phyloP scores from a whole-genome alignment of 495 filamentous ascomycete species.

The Rostrohypoxylon terebratum region DNA sequence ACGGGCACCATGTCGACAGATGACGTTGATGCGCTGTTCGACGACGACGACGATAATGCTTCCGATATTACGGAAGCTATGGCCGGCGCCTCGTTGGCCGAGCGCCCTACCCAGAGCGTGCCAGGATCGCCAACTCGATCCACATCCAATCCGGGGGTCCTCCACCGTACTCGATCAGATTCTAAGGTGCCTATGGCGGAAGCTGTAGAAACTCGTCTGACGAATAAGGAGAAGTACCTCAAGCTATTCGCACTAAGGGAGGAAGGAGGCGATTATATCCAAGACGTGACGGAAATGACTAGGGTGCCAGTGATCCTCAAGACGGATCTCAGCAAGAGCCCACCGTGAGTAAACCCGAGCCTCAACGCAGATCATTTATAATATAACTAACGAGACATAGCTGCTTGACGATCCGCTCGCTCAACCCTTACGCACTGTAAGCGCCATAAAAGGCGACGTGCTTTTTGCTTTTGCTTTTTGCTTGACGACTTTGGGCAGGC shows the following conservation, averaged over 20 bases:
- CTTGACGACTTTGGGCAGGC: constrained; percentile 30
- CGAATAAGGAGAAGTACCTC: constrained; percentile 95
- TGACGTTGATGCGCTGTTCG: constrained; percentile 92
- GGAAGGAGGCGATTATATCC: constrained; percentile 94
- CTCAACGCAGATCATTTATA: constrained; percentile 4
- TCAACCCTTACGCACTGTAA: constrained; percentile 95
- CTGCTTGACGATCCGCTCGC: constrained; percentile 95
- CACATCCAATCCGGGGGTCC: constrained; percentile 72
- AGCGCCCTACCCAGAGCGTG: constrained; percentile 94
- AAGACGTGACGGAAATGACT: constrained; percentile 98
- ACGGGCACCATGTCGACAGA: constrained; percentile 90
- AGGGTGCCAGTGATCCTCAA: constrained; percentile 95
- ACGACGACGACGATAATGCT: constrained; percentile 88
- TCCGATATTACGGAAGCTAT: constrained; percentile 88
- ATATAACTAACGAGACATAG: constrained; percentile 65
- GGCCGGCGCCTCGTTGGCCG: constrained; percentile 85
- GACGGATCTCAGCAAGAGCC: constrained; percentile 98
- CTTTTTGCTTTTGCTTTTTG: constrained; percentile 37
- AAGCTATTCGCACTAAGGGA: constrained; percentile 90
- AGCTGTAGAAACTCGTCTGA: constrained; percentile 78
- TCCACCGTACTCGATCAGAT: constrained; percentile 91
- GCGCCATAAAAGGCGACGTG: constrained; percentile 3
- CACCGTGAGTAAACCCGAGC: constrained; percentile 78
- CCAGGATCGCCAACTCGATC: constrained; percentile 90
- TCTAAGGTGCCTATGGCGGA: constrained; percentile 84